Evolutionary conservation across 176 grass and related monocot species (phyloP).

Genomic region (Musa schizocarpa): DNA sequence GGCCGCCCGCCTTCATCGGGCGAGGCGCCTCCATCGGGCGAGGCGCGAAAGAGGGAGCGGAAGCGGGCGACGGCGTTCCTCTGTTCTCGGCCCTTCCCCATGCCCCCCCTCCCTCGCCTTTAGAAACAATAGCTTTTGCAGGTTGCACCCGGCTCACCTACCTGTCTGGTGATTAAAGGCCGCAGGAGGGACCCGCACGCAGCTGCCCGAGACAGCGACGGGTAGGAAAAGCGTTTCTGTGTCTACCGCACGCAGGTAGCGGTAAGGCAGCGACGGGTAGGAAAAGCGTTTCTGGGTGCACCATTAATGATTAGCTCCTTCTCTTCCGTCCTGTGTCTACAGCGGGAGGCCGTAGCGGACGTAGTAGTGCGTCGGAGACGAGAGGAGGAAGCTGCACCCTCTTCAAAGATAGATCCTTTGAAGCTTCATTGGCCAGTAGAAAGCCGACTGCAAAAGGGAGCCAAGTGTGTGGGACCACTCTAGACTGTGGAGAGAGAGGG

Average conservation of each 20-base stretch:
- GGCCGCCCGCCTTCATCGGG: not conserved
- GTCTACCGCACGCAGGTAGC: no score
- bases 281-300: no score
- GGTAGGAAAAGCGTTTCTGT: no score
- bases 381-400: constrained; percentile 1
- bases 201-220: no score
- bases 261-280: no score
- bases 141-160: not conserved
- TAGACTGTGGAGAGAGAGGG: not conserved
- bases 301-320: not conserved
- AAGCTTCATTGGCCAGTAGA: not conserved
- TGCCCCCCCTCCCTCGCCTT: not conserved
- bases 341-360: not conserved
- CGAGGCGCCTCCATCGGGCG: not conserved
- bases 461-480: not conserved
- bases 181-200: not conserved
- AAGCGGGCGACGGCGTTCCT: not conserved
- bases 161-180: not conserved
- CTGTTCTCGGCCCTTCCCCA: not conserved
- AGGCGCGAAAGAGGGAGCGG: not conserved
- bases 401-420: not conserved
- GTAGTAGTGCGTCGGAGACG: not conserved
- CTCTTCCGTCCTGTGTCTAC: not conserved
- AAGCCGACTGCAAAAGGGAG: not conserved
- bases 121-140: not conserved